Percentiles rank a stretch among this genome's conserved stretches.
phyloP scores from a whole-genome alignment of 1,284 basidiomycete genomes.

The Ceratobasidium sp. region DNA sequence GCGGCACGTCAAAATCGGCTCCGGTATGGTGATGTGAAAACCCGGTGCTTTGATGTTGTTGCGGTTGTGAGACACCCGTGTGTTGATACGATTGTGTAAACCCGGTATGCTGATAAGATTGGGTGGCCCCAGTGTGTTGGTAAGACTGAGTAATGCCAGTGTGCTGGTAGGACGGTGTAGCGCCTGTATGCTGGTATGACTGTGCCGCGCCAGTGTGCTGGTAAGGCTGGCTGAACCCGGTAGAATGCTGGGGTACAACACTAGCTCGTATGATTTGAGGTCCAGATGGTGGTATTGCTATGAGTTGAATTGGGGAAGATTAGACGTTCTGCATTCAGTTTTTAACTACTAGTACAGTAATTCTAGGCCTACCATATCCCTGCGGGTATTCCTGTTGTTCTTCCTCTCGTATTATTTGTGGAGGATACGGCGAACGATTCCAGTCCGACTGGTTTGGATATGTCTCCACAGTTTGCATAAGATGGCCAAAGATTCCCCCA shows the following conservation, averaged over 20 bases:
- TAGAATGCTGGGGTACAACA: conserved; percentile 15
- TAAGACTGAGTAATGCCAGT: conserved; percentile 27
- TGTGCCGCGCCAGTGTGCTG: too few species aligned
- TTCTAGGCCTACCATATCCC: conserved; percentile 31
- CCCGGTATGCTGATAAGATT: conserved; percentile 39
- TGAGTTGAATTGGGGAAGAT: background rate
- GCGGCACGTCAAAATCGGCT: conserved; percentile 9
- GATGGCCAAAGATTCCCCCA: conserved; percentile 24
- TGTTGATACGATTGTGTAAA: conserved; percentile 42
- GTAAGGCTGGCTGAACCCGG: conserved; percentile 28
- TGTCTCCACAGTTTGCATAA: conserved; percentile 38
- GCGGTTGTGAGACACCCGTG: conserved; percentile 33
- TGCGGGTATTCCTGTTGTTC: background rate
- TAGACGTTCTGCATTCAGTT: background rate
- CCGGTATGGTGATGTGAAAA: conserved; percentile 39
- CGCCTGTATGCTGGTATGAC: too few species aligned
- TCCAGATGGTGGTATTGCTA: conserved; percentile 30
- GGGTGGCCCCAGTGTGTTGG: conserved; percentile 34
- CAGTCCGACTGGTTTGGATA: conserved; percentile 38
- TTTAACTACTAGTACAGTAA: background rate
- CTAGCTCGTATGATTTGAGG: conserved; percentile 19
- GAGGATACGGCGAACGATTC: conserved; percentile 50
- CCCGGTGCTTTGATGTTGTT: conserved; percentile 31
- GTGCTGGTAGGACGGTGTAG: conserved; percentile 35
- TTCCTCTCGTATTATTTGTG: conserved; percentile 50